Conservation (phyloP, 345 rosid genomes). For the Salix brachista region DNA sequence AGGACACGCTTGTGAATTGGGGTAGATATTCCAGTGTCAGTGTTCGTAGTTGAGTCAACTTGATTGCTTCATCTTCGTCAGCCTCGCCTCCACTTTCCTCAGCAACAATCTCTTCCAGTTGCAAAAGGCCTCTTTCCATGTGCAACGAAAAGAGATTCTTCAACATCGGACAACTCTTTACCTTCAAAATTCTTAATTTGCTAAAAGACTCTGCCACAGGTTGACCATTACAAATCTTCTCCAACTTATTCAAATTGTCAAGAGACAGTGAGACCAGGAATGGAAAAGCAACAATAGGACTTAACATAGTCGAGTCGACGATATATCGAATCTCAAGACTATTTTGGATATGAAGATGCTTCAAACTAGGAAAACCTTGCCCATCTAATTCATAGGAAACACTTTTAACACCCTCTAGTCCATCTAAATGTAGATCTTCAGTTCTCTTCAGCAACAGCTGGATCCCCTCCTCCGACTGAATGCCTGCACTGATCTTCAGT, state of each 20-base stretch:
- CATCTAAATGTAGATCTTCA: constrained; percentile 12
- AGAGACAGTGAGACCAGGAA: constrained; percentile 7
- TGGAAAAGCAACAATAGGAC: neutral
- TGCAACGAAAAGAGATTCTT: constrained; percentile 17
- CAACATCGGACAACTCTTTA: constrained; percentile 9
- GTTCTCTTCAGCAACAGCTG: constrained; percentile 4
- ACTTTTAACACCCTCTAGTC: constrained; percentile 2
- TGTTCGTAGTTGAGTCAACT: neutral
- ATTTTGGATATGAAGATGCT: constrained; percentile 8
- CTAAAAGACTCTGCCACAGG: constrained; percentile 1
- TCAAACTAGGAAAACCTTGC: constrained; percentile 16
- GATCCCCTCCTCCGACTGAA: neutral
- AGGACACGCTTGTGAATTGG: neutral
- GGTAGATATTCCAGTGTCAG: constrained; percentile 1
- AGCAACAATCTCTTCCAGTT: constrained; percentile 15
- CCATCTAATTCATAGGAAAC: constrained; percentile 4
- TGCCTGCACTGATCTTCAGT: constrained; percentile 1
- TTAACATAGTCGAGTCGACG: neutral
- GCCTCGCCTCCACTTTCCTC: neutral
- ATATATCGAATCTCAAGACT: constrained; percentile 5
- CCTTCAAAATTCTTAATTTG: constrained; percentile 6
- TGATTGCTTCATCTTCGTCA: neutral
- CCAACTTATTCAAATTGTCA: constrained; percentile 6
- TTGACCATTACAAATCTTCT: constrained; percentile 8
- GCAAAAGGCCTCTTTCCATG: constrained; percentile 5